A percentile compares a stretch with the other conserved stretches of the same genome.
phyloP scores from a whole-genome alignment of 495 filamentous ascomycete genomes.

The Chaetomium fimeti region DNA sequence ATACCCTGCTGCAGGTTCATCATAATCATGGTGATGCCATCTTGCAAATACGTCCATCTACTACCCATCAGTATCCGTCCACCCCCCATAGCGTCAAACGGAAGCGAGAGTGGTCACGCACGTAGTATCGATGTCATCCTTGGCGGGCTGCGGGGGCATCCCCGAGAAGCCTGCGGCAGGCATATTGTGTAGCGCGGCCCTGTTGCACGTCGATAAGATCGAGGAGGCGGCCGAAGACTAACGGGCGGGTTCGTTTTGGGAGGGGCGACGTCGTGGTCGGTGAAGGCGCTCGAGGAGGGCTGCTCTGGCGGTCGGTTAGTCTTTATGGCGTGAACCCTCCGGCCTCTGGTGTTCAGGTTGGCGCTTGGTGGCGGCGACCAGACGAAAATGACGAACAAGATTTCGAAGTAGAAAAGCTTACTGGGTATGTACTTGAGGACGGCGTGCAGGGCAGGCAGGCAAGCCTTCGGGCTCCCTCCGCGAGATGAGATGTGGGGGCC shows the following conservation, averaged over 20 bases:
- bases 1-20: constrained; percentile 82
- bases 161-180: constrained; percentile 26
- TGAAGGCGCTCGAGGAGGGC: neutral
- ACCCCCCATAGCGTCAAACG: neutral
- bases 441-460: neutral
- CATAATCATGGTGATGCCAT: constrained; percentile 90
- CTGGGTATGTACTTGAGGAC: no score
- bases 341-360: neutral
- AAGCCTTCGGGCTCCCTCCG: constrained; percentile 8
- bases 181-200: constrained; percentile 26
- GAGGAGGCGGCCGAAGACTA: neutral
- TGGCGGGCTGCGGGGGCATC: constrained; percentile 59
- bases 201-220: constrained; percentile 4
- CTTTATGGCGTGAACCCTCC: neutral
- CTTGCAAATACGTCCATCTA: constrained; percentile 87
- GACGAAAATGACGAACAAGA: neutral
- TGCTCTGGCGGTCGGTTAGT: constrained; percentile 1
- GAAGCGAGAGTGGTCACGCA: constrained; percentile 46
- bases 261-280: neutral
- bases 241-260: neutral
- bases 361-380: neutral
- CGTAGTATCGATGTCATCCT: constrained; percentile 83
- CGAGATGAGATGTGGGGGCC: constrained; percentile 14
- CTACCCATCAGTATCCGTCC: constrained; percentile 26
- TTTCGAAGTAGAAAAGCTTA: neutral